Evolutionary conservation across 1,284 basidiomycete species (phyloP).

Genomic region (Phylloboletellus chloephorus): DNA sequence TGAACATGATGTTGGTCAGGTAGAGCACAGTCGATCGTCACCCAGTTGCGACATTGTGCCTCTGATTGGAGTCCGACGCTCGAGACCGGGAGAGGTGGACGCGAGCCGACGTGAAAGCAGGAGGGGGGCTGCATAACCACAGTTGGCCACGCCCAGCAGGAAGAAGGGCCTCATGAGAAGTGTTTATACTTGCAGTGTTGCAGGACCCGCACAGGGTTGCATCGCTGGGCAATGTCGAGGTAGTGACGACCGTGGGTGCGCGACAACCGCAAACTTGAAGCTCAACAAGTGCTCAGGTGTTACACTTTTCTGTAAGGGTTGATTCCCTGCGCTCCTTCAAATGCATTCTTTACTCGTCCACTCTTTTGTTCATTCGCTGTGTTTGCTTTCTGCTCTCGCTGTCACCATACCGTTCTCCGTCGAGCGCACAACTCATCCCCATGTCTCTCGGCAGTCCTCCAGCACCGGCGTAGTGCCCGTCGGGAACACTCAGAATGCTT

Average conservation of each 20-base stretch:
- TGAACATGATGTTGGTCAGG: conserved; percentile 48
- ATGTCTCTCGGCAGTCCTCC: conserved; percentile 26
- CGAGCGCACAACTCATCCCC: conserved; percentile 17
- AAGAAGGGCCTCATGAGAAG: conserved; percentile 13
- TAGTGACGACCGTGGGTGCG: conserved; percentile 2
- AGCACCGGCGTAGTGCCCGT: conserved; percentile 36
- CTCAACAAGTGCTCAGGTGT: not conserved
- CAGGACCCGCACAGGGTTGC: too few species aligned
- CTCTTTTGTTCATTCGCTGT: conserved; percentile 40
- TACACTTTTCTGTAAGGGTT: not conserved
- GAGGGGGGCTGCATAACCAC: conserved; percentile 13
- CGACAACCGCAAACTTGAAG: too few species aligned
- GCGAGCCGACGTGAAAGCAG: conserved; percentile 17
- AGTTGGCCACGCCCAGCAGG: conserved; percentile 9
- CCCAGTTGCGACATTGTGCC: conserved; percentile 12
- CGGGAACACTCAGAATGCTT: conserved; percentile 55
- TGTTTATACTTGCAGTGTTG: too few species aligned
- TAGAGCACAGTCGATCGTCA: conserved; percentile 45
- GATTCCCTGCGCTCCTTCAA: conserved; percentile 7
- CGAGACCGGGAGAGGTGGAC: conserved; percentile 2
- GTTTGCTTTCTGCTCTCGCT: conserved; percentile 36
- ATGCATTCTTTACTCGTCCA: conserved; percentile 48
- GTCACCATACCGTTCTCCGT: conserved; percentile 47
- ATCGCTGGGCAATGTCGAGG: too few species aligned
- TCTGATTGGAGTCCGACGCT: conserved; percentile 17